phyloP scores from a whole-genome alignment of 73 alveolate species.

The Halteria grandinella region DNA sequence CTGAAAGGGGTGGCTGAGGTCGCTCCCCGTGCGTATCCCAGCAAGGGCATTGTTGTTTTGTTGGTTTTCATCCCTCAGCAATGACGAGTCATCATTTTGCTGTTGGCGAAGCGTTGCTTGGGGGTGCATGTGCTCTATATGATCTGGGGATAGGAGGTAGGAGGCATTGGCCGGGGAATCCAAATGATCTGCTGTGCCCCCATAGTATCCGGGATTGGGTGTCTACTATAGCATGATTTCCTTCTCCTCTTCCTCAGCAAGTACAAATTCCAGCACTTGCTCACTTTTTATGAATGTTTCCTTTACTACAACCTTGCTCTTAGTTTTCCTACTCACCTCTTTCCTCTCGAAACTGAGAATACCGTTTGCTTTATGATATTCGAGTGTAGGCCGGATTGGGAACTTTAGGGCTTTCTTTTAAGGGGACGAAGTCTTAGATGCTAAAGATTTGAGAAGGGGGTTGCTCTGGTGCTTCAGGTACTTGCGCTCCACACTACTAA shows the following conservation, averaged over 20 bases:
- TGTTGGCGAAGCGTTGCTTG: constrained; percentile 5
- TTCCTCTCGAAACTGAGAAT: too few relatives aligned
- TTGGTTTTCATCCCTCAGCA: neutral
- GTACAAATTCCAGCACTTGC: neutral
- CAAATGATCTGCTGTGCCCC: constrained; percentile 1
- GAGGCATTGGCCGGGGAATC: constrained; percentile 16
- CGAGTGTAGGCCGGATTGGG: neutral
- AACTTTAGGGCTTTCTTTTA: neutral
- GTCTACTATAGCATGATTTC: neutral
- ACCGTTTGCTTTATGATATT: neutral
- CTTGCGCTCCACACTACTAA: neutral
- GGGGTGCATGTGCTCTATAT: neutral
- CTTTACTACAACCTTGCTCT: neutral
- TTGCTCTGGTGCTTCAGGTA: constrained; percentile 2
- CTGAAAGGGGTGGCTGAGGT: neutral
- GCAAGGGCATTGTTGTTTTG: constrained; percentile 4
- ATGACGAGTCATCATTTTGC: neutral
- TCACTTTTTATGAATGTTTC: constrained; percentile 2
- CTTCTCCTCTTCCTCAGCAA: constrained; percentile 31
- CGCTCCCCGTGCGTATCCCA: neutral
- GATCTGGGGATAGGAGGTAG: neutral
- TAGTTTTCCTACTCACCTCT: neutral
- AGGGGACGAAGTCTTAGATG: neutral
- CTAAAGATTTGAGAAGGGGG: neutral
- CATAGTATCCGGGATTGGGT: neutral